Evolutionary conservation across 208 protist genomes (phyloP).

Genomic region (Wallacemonas rigidus): DNA sequence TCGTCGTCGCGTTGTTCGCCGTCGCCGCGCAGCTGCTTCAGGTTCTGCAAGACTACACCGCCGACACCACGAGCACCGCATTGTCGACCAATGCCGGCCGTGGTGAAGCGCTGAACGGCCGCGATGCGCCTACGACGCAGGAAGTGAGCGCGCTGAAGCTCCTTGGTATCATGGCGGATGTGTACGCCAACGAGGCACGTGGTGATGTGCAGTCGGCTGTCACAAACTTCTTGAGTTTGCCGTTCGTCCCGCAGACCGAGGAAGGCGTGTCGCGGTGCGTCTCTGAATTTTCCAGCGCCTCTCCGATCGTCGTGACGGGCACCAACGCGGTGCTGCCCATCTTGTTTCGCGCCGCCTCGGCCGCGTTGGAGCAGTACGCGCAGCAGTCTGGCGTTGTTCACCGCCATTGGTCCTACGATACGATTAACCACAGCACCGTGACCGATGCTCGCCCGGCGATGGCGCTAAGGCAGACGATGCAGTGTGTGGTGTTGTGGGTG

Average conservation of each 20-base stretch:
- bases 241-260: constrained; percentile 50
- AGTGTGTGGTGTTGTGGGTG: constrained; percentile 53
- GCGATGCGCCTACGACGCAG: not conserved
- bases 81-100: not conserved
- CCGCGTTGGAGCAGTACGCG: constrained; percentile 25
- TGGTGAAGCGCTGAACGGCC: not conserved
- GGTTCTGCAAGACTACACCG: constrained; percentile 23
- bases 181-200: constrained; percentile 36
- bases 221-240: constrained; percentile 45
- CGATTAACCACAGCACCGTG: constrained; percentile 17
- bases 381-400: constrained; percentile 12
- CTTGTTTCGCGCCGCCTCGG: constrained; percentile 28
- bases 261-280: constrained; percentile 28
- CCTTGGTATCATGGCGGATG: constrained; percentile 66
- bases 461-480: constrained; percentile 45
- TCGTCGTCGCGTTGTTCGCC: constrained; percentile 41
- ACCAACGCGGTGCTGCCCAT: constrained; percentile 40
- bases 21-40: constrained; percentile 41
- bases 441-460: not conserved
- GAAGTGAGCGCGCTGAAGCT: constrained; percentile 21
- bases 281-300: constrained; percentile 29
- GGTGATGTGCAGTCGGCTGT: constrained; percentile 49
- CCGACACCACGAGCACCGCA: constrained; percentile 13
- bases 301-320: constrained; percentile 29
- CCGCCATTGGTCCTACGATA: constrained; percentile 10